Evolutionary conservation across 306 rosid species (phyloP), one percentile per base, ranked within the genome.

Genomic region (Lathyrus aphaca): DNA sequence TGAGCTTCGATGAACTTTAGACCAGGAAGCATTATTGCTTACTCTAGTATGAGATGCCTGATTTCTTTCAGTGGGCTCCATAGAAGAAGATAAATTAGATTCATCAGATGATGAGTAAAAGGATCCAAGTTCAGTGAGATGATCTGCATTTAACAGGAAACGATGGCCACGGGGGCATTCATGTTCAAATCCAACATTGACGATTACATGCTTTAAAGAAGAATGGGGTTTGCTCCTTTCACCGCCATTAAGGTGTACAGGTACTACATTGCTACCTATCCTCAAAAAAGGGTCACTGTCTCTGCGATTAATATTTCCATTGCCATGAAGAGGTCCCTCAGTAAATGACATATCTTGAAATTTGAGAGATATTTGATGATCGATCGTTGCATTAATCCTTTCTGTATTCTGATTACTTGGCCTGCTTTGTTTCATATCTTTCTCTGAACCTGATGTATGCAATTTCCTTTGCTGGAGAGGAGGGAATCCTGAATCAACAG

Each of bases 121-220:
- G 1, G 85, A 56, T 64, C 94, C 98, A 64, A 86, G 91, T 71
- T 88, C 93, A 63, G 77, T 29, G 45, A 93, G 91, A 84, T 86
- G 93, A 64, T 85, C 90, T 3, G 85, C 81, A 82, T 79, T 86
- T 77, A 93, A 83, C 61, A 90, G 74, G 81, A 93, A 90, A 75
- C 98, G 96, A 59, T 93, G 98, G 64, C 98, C 98, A 85, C 64
- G 85, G 59, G 97, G 90, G 78, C 98, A 93, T 70, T 93, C 98
- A 74, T 90, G 94, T 87, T 93, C 98, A 67, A 90, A 90, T 51
- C 98, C 98, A 77, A 90, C 86, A 86, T 89, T 83, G 23, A 76
- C 83, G 27, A 73, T 56, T 46, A 57, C 86, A 68, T 85, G 86
- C 75, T 79, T 83, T 62, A 74, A 59, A 62, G 77, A 77, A 71